Evolutionary conservation across 139 green algal genomes (phyloP).

Genomic region (Raphidocelis subcapitata): DNA sequence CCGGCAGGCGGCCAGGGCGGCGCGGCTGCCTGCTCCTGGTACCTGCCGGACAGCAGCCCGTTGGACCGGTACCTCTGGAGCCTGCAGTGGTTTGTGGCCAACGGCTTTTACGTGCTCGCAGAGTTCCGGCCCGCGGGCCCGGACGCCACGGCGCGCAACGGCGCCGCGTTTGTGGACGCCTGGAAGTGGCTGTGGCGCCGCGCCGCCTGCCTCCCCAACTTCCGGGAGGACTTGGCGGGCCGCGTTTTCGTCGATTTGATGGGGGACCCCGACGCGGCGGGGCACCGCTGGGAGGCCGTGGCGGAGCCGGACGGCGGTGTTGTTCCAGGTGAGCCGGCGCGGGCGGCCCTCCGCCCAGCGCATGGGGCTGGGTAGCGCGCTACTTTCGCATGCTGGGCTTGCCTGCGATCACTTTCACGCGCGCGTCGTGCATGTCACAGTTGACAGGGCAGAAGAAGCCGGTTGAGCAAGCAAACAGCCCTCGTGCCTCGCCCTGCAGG

Average conservation of each 20-base stretch:
- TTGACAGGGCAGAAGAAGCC: background rate
- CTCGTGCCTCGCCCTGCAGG: background rate
- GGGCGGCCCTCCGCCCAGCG: too few species aligned
- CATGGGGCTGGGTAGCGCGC: too few species aligned
- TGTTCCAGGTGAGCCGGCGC: too few species aligned
- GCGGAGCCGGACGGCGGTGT: too few species aligned
- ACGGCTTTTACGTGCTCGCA: conserved; percentile 59
- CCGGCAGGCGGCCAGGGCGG: too few species aligned
- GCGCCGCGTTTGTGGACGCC: background rate
- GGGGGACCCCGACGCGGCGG: background rate
- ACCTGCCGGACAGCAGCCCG: conserved; percentile 35
- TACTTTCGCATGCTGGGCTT: background rate
- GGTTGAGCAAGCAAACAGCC: background rate
- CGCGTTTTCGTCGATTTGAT: background rate
- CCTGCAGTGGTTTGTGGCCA: conserved; percentile 47
- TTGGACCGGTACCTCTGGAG: conserved; percentile 49
- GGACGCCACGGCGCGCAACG: background rate
- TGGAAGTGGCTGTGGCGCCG: background rate
- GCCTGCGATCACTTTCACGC: background rate
- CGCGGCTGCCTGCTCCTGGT: too few species aligned
- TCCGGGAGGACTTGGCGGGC: background rate
- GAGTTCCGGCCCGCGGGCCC: conserved; percentile 30
- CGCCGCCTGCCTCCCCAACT: background rate
- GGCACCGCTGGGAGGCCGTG: background rate
- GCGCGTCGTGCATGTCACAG: background rate